Conservation (phyloP, 2,329 filamentous ascomycete genomes). For the Xylaria sp. region DNA sequence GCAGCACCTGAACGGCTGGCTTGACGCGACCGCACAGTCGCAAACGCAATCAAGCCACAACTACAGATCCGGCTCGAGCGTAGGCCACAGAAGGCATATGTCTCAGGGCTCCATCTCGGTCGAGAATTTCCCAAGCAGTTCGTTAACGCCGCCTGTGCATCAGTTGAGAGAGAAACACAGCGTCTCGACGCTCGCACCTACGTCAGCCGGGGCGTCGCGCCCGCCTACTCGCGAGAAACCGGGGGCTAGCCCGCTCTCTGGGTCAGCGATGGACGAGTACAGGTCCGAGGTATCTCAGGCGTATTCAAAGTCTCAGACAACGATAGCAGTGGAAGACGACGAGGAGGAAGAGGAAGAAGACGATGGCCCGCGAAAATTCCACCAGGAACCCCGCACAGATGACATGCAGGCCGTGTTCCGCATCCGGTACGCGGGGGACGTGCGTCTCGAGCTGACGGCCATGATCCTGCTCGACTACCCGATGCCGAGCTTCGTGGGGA, state of each 20-base stretch:
- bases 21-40: conserved; percentile 33
- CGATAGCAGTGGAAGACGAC: conserved; percentile 18
- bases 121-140: conserved; percentile 46
- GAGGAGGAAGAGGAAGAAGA: conserved; percentile 32
- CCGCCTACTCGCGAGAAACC: conserved; percentile 60
- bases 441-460: conserved; percentile 86
- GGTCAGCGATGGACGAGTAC: conserved; percentile 31
- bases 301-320: conserved; percentile 3
- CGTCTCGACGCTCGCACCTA: conserved; percentile 66
- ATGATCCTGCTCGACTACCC: conserved; percentile 97
- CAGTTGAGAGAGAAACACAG: conserved; percentile 63
- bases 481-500: conserved; percentile 96
- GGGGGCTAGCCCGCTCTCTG: conserved; percentile 4
- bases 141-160: conserved; percentile 45
- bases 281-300: conserved; percentile 8
- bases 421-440: conserved; percentile 85
- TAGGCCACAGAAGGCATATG: conserved; percentile 49
- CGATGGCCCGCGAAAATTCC: conserved; percentile 48
- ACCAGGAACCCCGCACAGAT: conserved; percentile 77
- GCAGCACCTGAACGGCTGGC: conserved; percentile 61
- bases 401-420: conserved; percentile 93
- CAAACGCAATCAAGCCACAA: not conserved
- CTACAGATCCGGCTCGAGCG: conserved; percentile 34
- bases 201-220: conserved; percentile 57
- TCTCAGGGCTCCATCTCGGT: conserved; percentile 55